Evolutionary conservation across 495 filamentous ascomycete species (phyloP).

Genomic region (Ramalina intermedia): DNA sequence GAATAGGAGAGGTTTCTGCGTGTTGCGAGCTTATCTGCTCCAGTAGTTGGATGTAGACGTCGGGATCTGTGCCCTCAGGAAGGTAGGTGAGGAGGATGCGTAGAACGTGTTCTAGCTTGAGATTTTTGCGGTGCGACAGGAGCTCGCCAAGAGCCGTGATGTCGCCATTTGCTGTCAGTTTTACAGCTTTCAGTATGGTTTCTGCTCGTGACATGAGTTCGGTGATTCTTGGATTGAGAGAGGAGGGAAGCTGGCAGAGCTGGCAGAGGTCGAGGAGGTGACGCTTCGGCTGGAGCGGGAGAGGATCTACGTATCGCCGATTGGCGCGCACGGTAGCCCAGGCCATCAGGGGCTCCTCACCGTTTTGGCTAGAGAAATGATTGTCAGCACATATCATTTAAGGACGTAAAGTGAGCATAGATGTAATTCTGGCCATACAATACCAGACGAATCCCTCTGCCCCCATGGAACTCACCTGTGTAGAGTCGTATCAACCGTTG

Average conservation of each 20-base stretch:
- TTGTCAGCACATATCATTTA: too few species aligned
- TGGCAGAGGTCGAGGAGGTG: neutral
- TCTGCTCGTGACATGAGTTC: constrained; percentile 19
- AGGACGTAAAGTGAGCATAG: too few species aligned
- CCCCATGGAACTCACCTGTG: too few species aligned
- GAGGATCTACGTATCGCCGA: too few species aligned
- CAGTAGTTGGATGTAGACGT: constrained; percentile 46
- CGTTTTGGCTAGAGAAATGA: too few species aligned
- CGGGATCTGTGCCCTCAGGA: constrained; percentile 59
- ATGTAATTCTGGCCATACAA: too few species aligned
- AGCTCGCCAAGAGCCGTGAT: constrained; percentile 48
- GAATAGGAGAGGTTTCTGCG: neutral
- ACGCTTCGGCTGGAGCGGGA: too few species aligned
- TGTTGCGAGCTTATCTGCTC: constrained; percentile 25
- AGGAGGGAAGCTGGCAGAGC: neutral
- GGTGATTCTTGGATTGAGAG: neutral
- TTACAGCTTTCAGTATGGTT: constrained; percentile 33
- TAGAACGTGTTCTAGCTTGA: constrained; percentile 53
- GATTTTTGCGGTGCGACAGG: constrained; percentile 38
- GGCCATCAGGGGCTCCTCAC: too few species aligned
- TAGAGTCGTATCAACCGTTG: too few species aligned
- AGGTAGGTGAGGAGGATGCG: constrained; percentile 76
- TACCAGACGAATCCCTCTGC: too few species aligned
- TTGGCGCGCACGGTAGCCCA: too few species aligned
- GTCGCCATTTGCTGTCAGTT: constrained; percentile 36